Base-by-base conservation (phyloP, 2,329 filamentous ascomycete species). In the Endocalyx cinctus region DNA sequence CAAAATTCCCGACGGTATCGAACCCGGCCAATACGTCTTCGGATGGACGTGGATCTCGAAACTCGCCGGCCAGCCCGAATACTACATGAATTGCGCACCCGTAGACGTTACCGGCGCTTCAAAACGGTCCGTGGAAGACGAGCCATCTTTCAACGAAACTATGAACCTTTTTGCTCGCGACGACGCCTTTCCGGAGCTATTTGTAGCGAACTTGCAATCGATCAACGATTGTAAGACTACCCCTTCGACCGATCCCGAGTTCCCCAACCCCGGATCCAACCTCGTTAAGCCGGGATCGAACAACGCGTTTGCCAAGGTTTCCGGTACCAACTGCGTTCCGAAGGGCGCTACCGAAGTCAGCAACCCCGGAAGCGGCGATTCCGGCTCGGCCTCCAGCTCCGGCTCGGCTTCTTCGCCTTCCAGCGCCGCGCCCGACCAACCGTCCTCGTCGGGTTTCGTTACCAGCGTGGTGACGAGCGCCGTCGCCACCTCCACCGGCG, bases 21-120 rank as follows among this genome's bases (percentile, higher is more conserved):
- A 70, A 5, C 63, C 76, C 11, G 83, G 83, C 8, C 67, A 80
- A 22, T 82, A 79, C 29, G 78, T 76, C 0, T 68, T 87, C 14
- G 77, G 79, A 3, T 87, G 83, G 83, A 79, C 81, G 3, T 87
- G 84, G 84, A 72, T 84, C 54, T 85, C 84, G 30, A 82, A 78
- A 33, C 51, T 84, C 17, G 42, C 49, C 2, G 84, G 83, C 2
- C 85, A 86, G 54, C 75, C 82, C 3, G 83, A 87, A 51, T 79
- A 84, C 63, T 87, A 87, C 64, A 84, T 84, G 80, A 84, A 86
- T 63, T 87, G 84, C 44, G 79, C 77, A 3, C 77, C 79, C 0
- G 60, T 86, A 33, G 70, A 69, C 2, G 66, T 87, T 27, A 66
- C 67, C 2, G 52, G 50, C 29, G 46, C 41, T 25, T 31, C 41